phyloP scores from a whole-genome alignment of 2,329 filamentous ascomycete species.

The Sclerotinia minor region DNA sequence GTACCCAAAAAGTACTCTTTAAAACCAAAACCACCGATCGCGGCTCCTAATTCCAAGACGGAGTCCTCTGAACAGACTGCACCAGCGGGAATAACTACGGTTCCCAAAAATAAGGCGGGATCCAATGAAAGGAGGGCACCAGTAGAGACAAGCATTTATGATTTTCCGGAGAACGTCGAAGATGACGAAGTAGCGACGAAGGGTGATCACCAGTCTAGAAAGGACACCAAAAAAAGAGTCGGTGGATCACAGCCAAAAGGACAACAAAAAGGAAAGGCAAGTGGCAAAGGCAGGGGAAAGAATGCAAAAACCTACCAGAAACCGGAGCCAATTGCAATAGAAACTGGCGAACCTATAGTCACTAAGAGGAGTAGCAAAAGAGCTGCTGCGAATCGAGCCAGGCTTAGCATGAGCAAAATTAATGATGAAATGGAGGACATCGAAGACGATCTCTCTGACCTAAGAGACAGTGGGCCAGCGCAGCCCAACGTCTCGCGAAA shows the following conservation, averaged over 20 bases:
- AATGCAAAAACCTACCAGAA: constrained; percentile 7
- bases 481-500: constrained; percentile 24
- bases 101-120: not conserved
- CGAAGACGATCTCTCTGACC: constrained; percentile 12
- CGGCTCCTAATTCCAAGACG: not conserved
- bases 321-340: not conserved
- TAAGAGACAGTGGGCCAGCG: not conserved
- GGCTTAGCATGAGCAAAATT: constrained; percentile 14
- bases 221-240: not conserved
- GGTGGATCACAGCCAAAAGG: not conserved
- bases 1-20: not conserved
- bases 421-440: constrained; percentile 1
- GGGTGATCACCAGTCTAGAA: not conserved
- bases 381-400: constrained; percentile 18
- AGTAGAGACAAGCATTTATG: constrained; percentile 13
- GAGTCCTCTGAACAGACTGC: not conserved
- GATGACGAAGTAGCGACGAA: not conserved
- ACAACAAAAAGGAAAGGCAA: constrained; percentile 9
- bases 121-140: not conserved
- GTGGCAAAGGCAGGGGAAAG: constrained; percentile 2
- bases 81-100: not conserved
- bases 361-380: constrained; percentile 14
- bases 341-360: not conserved
- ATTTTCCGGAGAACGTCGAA: constrained; percentile 16
- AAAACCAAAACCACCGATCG: constrained; percentile 10